Evolutionary conservation across 2,329 filamentous ascomycete genomes (phyloP).

Genomic region (Exophiala xenobiotica): DNA sequence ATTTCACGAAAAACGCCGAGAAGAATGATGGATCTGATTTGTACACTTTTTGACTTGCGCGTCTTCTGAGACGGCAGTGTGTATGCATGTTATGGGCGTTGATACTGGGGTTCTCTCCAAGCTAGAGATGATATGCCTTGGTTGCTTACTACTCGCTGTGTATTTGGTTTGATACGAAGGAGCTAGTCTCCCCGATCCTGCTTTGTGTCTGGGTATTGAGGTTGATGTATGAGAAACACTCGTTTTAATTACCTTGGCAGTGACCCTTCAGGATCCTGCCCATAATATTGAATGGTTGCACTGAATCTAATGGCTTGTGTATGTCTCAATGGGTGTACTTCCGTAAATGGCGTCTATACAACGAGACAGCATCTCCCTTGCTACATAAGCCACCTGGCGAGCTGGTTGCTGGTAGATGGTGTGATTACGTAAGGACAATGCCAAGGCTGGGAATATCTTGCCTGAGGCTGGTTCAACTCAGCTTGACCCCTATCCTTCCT

Average conservation of each 20-base stretch:
- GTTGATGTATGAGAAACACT: constrained; percentile 25
- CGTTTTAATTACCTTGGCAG: constrained; percentile 24
- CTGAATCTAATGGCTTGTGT: not conserved
- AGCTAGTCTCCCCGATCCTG: constrained; percentile 14
- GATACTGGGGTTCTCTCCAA: constrained; percentile 8
- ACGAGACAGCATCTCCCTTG: no score
- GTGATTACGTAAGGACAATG: constrained; percentile 10
- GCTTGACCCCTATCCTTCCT: not conserved
- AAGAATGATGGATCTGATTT: constrained; percentile 26
- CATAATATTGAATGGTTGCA: constrained; percentile 11
- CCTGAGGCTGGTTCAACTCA: not conserved
- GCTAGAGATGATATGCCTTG: constrained; percentile 6
- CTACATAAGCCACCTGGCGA: not conserved
- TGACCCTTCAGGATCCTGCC: constrained; percentile 6
- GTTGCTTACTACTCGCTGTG: no score
- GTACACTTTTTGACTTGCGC: constrained; percentile 23
- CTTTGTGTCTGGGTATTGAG: constrained; percentile 5
- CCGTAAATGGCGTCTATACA: constrained; percentile 7
- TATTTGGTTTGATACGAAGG: constrained; percentile 15
- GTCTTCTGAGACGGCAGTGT: constrained; percentile 7
- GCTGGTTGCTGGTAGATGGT: not conserved
- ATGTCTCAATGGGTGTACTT: not conserved
- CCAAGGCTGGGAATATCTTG: not conserved
- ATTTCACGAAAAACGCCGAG: constrained; percentile 19
- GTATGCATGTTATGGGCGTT: constrained; percentile 16